Conservation (phyloP, 352 stramenopile species). For the Phytopythium cucurbitacearum region DNA sequence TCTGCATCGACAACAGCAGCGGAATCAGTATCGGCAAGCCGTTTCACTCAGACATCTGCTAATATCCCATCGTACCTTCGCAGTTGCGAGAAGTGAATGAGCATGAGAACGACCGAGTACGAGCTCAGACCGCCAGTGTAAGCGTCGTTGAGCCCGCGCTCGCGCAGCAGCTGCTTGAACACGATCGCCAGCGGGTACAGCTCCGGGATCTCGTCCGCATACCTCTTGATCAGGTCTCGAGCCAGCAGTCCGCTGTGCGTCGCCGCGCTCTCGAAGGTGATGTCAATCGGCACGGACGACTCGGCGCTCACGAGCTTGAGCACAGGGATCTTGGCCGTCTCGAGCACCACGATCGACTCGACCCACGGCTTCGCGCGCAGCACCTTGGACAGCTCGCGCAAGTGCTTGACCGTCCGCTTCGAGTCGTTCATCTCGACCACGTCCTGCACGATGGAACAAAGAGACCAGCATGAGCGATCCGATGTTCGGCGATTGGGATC, state of each 20-base stretch:
- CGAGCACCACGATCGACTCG: slow-evolving; percentile 74
- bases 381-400: slow-evolving; percentile 49
- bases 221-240: slow-evolving; percentile 81
- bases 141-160: slow-evolving; percentile 88
- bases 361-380: slow-evolving; percentile 71
- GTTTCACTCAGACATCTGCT: not conserved
- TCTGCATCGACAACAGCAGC: not conserved
- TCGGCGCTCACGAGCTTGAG: slow-evolving; percentile 76
- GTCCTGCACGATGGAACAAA: slow-evolving; percentile 11
- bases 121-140: slow-evolving; percentile 90
- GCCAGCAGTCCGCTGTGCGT: slow-evolving; percentile 82
- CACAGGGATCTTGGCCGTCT: slow-evolving; percentile 81
- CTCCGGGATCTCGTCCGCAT: slow-evolving; percentile 79
- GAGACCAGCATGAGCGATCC: not conserved
- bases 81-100: slow-evolving; percentile 83
- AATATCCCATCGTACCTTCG: slow-evolving; percentile 29
- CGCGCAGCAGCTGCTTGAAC: slow-evolving; percentile 88
- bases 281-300: slow-evolving; percentile 79
- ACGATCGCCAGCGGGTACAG: slow-evolving; percentile 88
- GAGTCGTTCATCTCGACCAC: slow-evolving; percentile 66
- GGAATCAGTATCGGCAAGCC: not conserved
- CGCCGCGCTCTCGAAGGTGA: slow-evolving; percentile 78
- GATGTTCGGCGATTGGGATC: not conserved
- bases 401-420: slow-evolving; percentile 45
- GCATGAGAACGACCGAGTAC: slow-evolving; percentile 92